phyloP scores from a whole-genome alignment of 495 filamentous ascomycete genomes.

The Pseudoneurospora amorphoporcata region DNA sequence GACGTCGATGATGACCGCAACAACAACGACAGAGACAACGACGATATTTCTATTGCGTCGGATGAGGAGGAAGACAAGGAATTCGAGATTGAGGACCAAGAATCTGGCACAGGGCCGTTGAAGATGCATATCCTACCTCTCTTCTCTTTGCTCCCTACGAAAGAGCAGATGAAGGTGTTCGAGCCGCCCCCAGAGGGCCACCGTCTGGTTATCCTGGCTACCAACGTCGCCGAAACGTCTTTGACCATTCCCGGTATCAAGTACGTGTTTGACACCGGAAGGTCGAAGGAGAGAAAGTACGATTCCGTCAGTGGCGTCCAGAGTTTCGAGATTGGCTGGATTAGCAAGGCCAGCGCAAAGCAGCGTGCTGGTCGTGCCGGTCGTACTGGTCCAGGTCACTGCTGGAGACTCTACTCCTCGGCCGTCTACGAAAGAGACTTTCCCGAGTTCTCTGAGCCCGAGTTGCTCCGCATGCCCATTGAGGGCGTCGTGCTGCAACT shows the following conservation, averaged over 20 bases:
- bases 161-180: slow-evolving; percentile 90
- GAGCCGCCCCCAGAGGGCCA: slow-evolving; percentile 75
- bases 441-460: slow-evolving; percentile 71
- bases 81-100: slow-evolving; percentile 49
- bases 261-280: slow-evolving; percentile 90
- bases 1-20: slow-evolving; percentile 35
- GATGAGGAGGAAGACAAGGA: slow-evolving; percentile 48
- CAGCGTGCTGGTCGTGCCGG: slow-evolving; percentile 93
- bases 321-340: slow-evolving; percentile 91
- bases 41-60: slow-evolving; percentile 37
- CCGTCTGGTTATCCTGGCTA: slow-evolving; percentile 82
- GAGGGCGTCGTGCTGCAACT: slow-evolving; percentile 89
- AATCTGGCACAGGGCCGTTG: slow-evolving; percentile 44
- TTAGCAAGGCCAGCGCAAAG: slow-evolving; percentile 91
- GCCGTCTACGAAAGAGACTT: slow-evolving; percentile 93
- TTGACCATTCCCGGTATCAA: slow-evolving; percentile 92
- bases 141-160: slow-evolving; percentile 89
- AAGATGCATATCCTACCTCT: slow-evolving; percentile 80
- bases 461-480: slow-evolving; percentile 85
- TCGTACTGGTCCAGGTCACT: slow-evolving; percentile 91
- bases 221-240: slow-evolving; percentile 95
- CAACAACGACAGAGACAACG: slow-evolving; percentile 36
- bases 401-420: slow-evolving; percentile 87
- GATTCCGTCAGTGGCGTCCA: slow-evolving; percentile 80
- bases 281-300: slow-evolving; percentile 84